Conservation (phyloP, 2,329 filamentous ascomycete species). For the Ophiocordyceps australis region DNA sequence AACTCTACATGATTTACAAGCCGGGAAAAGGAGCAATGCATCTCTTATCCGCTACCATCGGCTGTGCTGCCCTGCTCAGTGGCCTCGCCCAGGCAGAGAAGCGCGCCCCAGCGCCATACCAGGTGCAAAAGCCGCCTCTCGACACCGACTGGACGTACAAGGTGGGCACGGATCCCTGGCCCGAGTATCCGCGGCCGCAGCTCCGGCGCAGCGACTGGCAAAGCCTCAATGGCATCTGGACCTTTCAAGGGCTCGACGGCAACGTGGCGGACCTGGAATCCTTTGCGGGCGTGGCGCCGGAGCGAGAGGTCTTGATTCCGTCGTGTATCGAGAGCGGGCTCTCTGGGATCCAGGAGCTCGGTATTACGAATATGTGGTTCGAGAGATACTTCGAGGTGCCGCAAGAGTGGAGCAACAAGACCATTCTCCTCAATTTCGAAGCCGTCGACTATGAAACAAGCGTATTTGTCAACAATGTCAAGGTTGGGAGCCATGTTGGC, state of each 20-base stretch:
- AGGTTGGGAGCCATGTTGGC: conserved; percentile 34
- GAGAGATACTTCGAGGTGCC: conserved; percentile 32
- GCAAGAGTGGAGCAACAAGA: conserved; percentile 21
- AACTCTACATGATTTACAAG: too few relatives aligned
- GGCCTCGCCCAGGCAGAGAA: too few relatives aligned
- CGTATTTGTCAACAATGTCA: conserved; percentile 37
- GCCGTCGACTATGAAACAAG: conserved; percentile 39
- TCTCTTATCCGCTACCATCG: too few relatives aligned
- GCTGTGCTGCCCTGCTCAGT: too few relatives aligned
- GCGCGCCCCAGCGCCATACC: conserved; percentile 10
- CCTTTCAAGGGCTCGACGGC: conserved; percentile 26
- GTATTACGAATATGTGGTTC: conserved; percentile 27
- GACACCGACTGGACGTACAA: conserved; percentile 32
- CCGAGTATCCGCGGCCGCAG: conserved; percentile 38
- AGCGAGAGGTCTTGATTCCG: conserved; percentile 21
- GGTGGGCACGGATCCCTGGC: conserved; percentile 35
- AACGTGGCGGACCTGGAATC: too few relatives aligned
- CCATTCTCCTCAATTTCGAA: conserved; percentile 35
- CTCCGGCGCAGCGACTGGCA: conserved; percentile 33
- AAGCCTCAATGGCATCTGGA: conserved; percentile 41
- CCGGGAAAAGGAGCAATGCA: too few relatives aligned
- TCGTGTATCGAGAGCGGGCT: conserved; percentile 25
- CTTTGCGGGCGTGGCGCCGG: conserved; percentile 10
- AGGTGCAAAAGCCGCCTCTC: conserved; percentile 19
- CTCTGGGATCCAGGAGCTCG: conserved; percentile 25